phyloP scores from a whole-genome alignment of 768 basidiomycete genomes.

The Leucosporidium yakuticum region DNA sequence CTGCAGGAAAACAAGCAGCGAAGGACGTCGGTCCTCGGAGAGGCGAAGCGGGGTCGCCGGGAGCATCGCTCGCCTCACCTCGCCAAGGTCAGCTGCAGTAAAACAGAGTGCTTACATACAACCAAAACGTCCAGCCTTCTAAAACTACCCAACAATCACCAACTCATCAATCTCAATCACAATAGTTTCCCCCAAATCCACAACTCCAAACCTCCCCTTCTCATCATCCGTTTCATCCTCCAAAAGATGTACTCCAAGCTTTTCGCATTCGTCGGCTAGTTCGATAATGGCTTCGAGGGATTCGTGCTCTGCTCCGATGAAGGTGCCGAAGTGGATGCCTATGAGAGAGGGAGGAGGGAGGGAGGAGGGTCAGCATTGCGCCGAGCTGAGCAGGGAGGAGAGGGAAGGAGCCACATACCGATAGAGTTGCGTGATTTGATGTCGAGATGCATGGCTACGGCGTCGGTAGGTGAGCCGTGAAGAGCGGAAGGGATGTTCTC shows the following conservation, averaged over 20 bases:
- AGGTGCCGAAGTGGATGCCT: constrained; percentile 50
- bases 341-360: neutral
- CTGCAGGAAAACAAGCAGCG: too few species aligned
- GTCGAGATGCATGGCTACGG: constrained; percentile 45
- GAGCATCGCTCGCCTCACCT: too few species aligned
- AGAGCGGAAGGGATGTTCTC: constrained; percentile 43
- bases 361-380: too few species aligned
- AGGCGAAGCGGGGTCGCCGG: too few species aligned
- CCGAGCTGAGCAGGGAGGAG: too few species aligned
- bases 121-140: too few species aligned
- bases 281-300: constrained; percentile 47
- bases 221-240: neutral
- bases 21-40: too few species aligned
- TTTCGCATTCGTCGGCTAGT: constrained; percentile 36
- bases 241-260: constrained; percentile 8
- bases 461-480: constrained; percentile 49
- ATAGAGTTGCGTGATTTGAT: constrained; percentile 46
- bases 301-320: constrained; percentile 48
- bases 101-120: too few species aligned
- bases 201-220: neutral
- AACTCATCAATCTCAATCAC: constrained; percentile 46
- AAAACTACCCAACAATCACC: neutral
- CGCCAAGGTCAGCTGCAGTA: too few species aligned
- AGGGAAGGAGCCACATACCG: constrained; percentile 28
- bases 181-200: constrained; percentile 44